Conservation (phyloP, 805 yeast genomes). For the Ogataea nitratoaversa region DNA sequence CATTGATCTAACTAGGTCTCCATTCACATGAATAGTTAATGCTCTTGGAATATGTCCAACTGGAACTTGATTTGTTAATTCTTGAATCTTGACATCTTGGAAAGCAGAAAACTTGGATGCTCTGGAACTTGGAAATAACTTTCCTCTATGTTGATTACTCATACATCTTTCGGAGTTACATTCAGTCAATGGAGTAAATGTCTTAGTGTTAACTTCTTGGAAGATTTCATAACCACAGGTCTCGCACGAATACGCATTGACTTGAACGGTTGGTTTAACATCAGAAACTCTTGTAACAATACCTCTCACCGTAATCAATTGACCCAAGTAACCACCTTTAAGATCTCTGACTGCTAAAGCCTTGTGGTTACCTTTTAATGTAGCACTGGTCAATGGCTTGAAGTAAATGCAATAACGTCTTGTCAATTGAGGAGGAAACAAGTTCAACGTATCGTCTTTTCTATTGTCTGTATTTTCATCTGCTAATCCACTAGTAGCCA, state of each 20-base stretch:
- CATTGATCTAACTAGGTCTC: slow-evolving; percentile 80
- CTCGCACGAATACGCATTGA: slow-evolving; percentile 95
- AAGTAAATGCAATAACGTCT: slow-evolving; percentile 86
- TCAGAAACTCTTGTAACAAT: slow-evolving; percentile 94
- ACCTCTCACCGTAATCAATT: slow-evolving; percentile 85
- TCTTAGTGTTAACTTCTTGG: slow-evolving; percentile 84
- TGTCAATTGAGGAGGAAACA: slow-evolving; percentile 82
- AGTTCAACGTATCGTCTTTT: slow-evolving; percentile 33
- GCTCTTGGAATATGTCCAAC: slow-evolving; percentile 96
- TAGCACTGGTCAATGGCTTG: slow-evolving; percentile 59
- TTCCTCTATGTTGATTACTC: slow-evolving; percentile 79
- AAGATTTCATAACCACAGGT: slow-evolving; percentile 95
- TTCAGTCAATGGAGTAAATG: slow-evolving; percentile 82
- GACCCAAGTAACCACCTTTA: slow-evolving; percentile 78
- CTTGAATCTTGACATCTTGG: slow-evolving; percentile 95
- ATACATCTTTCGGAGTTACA: slow-evolving; percentile 81
- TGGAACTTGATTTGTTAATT: slow-evolving; percentile 93
- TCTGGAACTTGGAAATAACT: slow-evolving; percentile 85
- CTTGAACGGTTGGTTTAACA: slow-evolving; percentile 87
- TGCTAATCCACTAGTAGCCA: slow-evolving; percentile 39
- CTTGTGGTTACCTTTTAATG: slow-evolving; percentile 37
- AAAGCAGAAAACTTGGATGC: slow-evolving; percentile 94
- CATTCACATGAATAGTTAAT: slow-evolving; percentile 82
- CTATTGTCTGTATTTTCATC: slow-evolving; percentile 15
- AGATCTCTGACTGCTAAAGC: slow-evolving; percentile 87